phyloP scores from a whole-genome alignment of 805 yeast genomes.

The Candida montana region DNA sequence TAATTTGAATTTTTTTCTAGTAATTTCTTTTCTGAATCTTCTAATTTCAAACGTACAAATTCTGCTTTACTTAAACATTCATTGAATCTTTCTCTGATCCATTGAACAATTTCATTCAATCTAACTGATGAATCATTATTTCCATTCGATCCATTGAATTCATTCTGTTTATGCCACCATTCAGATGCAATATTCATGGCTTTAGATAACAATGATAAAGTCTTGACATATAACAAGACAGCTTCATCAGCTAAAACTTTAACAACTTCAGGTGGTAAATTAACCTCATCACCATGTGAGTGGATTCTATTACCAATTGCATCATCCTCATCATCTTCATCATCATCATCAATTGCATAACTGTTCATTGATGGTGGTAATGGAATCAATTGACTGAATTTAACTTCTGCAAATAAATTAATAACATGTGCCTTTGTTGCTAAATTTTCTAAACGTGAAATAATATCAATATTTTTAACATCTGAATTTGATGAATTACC shows the following conservation, averaged over 20 bases:
- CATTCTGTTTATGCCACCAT: slow-evolving; percentile 74
- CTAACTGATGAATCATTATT: slow-evolving; percentile 27
- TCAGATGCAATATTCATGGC: slow-evolving; percentile 83
- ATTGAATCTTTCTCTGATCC: slow-evolving; percentile 86
- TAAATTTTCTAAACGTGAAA: slow-evolving; percentile 55
- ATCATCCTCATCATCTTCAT: slow-evolving; percentile 30
- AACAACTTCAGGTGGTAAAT: slow-evolving; percentile 54
- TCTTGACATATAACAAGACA: slow-evolving; percentile 75
- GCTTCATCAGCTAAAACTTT: slow-evolving; percentile 77
- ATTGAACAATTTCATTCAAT: slow-evolving; percentile 60
- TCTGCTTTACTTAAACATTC: slow-evolving; percentile 89
- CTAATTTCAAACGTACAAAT: slow-evolving; percentile 52
- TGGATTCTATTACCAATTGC: background rate
- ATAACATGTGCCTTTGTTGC: slow-evolving; percentile 92
- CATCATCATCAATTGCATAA: slow-evolving; percentile 34
- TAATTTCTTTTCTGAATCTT: slow-evolving; percentile 40
- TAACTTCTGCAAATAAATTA: slow-evolving; percentile 83
- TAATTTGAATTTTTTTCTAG: slow-evolving; percentile 9
- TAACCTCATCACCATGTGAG: slow-evolving; percentile 20
- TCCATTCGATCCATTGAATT: slow-evolving; percentile 8
- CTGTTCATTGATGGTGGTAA: slow-evolving; percentile 39
- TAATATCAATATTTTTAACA: slow-evolving; percentile 26
- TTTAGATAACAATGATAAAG: slow-evolving; percentile 72
- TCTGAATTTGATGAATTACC: too few relatives aligned
- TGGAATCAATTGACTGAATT: slow-evolving; percentile 80